Conservation (phyloP, 306 rosid genomes). For the Sindora glabra region DNA sequence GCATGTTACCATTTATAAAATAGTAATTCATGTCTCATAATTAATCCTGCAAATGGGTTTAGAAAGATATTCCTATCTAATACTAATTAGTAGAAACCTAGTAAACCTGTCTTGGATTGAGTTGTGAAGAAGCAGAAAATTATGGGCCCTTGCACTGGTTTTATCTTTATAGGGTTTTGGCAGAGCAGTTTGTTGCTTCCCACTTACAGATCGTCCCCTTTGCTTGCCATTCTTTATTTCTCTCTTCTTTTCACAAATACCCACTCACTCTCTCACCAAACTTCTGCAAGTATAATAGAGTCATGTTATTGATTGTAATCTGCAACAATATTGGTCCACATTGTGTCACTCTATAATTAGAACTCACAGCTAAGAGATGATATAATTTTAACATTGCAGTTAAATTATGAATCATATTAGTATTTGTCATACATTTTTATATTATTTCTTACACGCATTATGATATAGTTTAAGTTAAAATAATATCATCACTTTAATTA, state of each 20-base stretch:
- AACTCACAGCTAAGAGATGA: conserved; percentile 14
- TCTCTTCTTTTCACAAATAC: conserved; percentile 74
- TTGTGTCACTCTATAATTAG: conserved; percentile 4
- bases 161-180: conserved; percentile 31
- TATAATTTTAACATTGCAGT: no score
- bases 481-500: no score
- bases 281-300: conserved; percentile 15
- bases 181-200: conserved; percentile 56
- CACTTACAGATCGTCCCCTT: conserved; percentile 35
- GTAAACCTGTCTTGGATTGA: conserved; percentile 36
- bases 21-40: conserved; percentile 9
- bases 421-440: no score
- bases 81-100: no score
- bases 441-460: no score
- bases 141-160: conserved; percentile 46
- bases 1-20: conserved; percentile 29
- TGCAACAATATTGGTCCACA: conserved; percentile 43
- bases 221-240: conserved; percentile 23
- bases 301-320: conserved; percentile 13
- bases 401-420: no score
- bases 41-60: conserved; percentile 12
- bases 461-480: no score
- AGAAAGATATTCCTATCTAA: conserved; percentile 29
- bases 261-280: conserved; percentile 61
- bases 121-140: conserved; percentile 43